These are phyloP conservation scores for Ceratobasidium theobromae DNA, from an alignment of 1,284 basidiomycete genomes.

Conservation along the genomic window DNA sequence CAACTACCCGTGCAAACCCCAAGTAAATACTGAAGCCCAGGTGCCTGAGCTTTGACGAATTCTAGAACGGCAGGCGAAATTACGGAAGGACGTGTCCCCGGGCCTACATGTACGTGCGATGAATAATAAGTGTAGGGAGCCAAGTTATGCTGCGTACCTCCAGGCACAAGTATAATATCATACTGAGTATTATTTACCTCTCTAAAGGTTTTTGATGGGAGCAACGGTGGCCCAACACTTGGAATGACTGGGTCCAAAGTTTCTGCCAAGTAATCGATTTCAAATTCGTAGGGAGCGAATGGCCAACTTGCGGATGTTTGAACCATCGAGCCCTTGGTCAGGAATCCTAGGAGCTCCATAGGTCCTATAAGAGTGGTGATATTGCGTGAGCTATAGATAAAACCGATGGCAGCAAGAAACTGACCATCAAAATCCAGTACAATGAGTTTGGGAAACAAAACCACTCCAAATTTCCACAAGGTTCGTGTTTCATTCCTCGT, in stretches of 20 bases:
- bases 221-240: background rate
- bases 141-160: background rate
- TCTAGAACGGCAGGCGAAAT: constrained; percentile 2
- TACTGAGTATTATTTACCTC: constrained; percentile 20
- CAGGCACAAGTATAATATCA: constrained; percentile 19
- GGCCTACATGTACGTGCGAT: background rate
- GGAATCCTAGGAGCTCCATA: constrained; percentile 8
- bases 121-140: background rate
- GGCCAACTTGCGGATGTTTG: constrained; percentile 4
- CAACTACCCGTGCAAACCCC: constrained; percentile 35
- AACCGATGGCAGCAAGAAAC: background rate
- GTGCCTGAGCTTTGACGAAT: constrained; percentile 10
- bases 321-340: constrained; percentile 15
- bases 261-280: constrained; percentile 9
- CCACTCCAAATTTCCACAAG: constrained; percentile 12
- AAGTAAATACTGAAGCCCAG: constrained; percentile 29
- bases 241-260: constrained; percentile 10
- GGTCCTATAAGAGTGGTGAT: constrained; percentile 3
- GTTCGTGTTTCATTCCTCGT: background rate
- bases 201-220: constrained; percentile 7
- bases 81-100: background rate
- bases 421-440: constrained; percentile 16
- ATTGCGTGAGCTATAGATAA: background rate
- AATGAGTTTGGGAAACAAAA: constrained; percentile 6
- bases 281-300: constrained; percentile 16